Evolutionary conservation across 2,329 filamentous ascomycete species (phyloP).

Genomic region (Fusarium foetens): DNA sequence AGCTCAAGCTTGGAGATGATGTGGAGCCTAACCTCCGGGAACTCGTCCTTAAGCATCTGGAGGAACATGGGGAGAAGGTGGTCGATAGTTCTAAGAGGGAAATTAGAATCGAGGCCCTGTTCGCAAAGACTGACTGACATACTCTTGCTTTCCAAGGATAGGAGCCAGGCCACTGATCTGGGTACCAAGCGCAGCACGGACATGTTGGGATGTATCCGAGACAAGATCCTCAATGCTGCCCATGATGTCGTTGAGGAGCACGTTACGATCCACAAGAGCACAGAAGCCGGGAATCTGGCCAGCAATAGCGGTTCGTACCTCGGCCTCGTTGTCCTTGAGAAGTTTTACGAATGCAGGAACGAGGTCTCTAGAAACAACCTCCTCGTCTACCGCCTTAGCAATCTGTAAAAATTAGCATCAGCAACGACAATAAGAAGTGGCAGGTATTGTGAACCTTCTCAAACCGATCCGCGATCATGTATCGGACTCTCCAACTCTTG

Average conservation of each 20-base stretch:
- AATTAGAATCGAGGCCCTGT: background rate
- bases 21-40: slow-evolving; percentile 96
- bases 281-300: slow-evolving; percentile 99
- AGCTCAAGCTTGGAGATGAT: slow-evolving; percentile 99
- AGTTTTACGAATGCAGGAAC: slow-evolving; percentile 98
- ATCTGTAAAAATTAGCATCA: slow-evolving; percentile 66
- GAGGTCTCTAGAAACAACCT: slow-evolving; percentile 92
- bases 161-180: slow-evolving; percentile 97
- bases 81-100: slow-evolving; percentile 80
- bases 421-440: background rate
- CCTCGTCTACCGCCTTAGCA: slow-evolving; percentile 97
- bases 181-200: slow-evolving; percentile 92
- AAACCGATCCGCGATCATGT: slow-evolving; percentile 99
- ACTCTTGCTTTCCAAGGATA: slow-evolving; percentile 98
- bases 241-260: slow-evolving; percentile 95
- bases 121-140: slow-evolving; percentile 50
- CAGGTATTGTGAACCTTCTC: slow-evolving; percentile 73
- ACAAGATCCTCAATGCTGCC: slow-evolving; percentile 95
- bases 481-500: slow-evolving; percentile 98
- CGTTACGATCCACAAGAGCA: slow-evolving; percentile 84
- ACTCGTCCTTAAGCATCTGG: slow-evolving; percentile 99
- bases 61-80: slow-evolving; percentile 99
- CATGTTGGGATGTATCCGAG: slow-evolving; percentile 95
- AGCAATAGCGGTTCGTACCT: slow-evolving; percentile 95
- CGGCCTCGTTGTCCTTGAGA: slow-evolving; percentile 96